phyloP scores from a whole-genome alignment of 148 eudicot genomes.

The Cornus florida region DNA sequence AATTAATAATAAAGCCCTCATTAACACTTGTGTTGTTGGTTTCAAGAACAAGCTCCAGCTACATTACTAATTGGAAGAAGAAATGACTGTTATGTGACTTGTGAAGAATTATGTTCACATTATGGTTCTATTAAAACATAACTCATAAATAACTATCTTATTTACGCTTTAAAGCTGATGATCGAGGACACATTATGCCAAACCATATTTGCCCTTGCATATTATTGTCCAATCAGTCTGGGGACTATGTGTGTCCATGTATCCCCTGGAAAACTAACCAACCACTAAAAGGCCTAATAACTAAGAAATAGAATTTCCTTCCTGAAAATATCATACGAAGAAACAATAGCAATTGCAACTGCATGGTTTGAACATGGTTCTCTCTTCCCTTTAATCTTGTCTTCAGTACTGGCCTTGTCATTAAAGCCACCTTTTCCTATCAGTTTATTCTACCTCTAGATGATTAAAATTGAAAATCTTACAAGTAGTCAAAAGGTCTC shows the following conservation, averaged over 20 bases:
- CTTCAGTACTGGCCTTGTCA: neutral
- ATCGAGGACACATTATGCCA: neutral
- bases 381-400: neutral
- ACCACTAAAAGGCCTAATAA: neutral
- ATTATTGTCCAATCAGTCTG: neutral
- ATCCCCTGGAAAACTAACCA: too few relatives aligned
- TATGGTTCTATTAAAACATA: neutral
- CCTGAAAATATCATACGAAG: neutral
- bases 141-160: neutral
- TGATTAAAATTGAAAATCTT: neutral
- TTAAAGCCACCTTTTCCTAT: neutral
- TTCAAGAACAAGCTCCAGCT: neutral
- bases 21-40: neutral
- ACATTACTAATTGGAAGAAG: neutral
- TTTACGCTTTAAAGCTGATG: neutral
- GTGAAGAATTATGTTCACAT: neutral
- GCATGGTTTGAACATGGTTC: neutral
- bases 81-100: neutral
- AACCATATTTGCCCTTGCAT: neutral
- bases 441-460: too few relatives aligned
- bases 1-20: neutral
- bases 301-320: neutral
- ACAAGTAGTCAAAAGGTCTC: neutral
- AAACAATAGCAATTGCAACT: too few relatives aligned
- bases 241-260: neutral